Conservation (phyloP, 2,329 filamentous ascomycete species). For the Gaeumannomyces sp. region DNA sequence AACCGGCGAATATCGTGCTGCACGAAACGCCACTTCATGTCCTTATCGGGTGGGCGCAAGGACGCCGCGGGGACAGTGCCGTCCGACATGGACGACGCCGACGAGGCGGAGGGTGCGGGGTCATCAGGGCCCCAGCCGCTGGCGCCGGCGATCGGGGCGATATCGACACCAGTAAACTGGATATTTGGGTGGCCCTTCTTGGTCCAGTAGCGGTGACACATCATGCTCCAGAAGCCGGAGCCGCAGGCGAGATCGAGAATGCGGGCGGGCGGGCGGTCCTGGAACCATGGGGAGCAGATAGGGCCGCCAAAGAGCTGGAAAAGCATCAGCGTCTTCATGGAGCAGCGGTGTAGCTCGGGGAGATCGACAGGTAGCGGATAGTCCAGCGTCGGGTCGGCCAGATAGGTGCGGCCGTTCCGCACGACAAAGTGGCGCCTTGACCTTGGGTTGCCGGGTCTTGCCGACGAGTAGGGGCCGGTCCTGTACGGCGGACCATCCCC, state of each 20-base stretch:
- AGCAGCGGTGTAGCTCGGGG: conserved; percentile 80
- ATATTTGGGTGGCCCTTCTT: conserved; percentile 62
- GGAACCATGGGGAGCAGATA: conserved; percentile 64
- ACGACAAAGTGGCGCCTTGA: conserved; percentile 53
- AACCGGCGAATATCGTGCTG: conserved; percentile 74
- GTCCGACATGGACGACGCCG: conserved; percentile 9
- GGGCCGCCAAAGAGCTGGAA: conserved; percentile 77
- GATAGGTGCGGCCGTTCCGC: conserved; percentile 75
- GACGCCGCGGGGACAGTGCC: conserved; percentile 12
- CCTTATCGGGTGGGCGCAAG: conserved; percentile 48
- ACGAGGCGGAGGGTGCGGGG: background rate
- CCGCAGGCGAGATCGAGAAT: conserved; percentile 87
- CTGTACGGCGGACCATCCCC: conserved; percentile 28
- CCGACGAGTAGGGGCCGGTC: conserved; percentile 22
- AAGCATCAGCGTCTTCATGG: conserved; percentile 72
- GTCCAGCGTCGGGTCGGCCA: conserved; percentile 62
- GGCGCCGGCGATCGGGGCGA: conserved; percentile 49
- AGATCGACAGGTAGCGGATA: conserved; percentile 91
- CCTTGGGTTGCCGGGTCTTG: conserved; percentile 18
- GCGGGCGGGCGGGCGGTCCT: conserved; percentile 62
- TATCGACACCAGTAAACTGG: conserved; percentile 75
- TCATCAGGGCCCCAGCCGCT: conserved; percentile 9
- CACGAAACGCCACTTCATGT: conserved; percentile 83
- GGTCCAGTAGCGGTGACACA: conserved; percentile 73
- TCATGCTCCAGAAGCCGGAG: conserved; percentile 81